phyloP scores from a whole-genome alignment of 2,329 filamentous ascomycete genomes.

The Xylariales sp. region DNA sequence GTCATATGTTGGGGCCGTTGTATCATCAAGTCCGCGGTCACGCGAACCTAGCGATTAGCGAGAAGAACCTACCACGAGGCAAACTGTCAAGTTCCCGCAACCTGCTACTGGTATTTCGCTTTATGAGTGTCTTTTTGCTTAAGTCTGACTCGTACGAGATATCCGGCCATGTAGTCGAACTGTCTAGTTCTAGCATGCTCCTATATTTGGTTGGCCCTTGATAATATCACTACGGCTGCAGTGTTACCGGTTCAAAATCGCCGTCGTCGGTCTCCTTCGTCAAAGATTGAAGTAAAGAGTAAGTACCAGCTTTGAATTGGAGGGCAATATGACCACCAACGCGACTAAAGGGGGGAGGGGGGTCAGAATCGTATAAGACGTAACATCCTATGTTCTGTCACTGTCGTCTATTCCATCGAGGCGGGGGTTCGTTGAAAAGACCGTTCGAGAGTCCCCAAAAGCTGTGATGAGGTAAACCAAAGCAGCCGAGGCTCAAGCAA shows the following conservation, averaged over 20 bases:
- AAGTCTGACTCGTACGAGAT: background rate
- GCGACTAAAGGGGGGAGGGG: background rate
- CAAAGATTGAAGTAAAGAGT: background rate
- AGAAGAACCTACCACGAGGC: background rate
- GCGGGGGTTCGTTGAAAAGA: constrained; percentile 6
- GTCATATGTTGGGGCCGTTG: too few species aligned
- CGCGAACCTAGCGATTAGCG: background rate
- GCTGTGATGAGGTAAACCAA: background rate
- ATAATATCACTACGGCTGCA: background rate
- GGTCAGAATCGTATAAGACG: background rate
- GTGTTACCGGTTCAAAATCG: background rate
- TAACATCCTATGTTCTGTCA: constrained; percentile 1
- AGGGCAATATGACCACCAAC: constrained; percentile 5
- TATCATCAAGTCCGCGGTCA: background rate
- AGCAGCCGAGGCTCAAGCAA: background rate
- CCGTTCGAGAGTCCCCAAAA: background rate
- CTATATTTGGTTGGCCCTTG: background rate
- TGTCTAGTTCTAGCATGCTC: background rate
- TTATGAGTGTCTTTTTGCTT: background rate
- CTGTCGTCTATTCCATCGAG: background rate
- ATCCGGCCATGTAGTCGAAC: background rate
- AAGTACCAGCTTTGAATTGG: background rate
- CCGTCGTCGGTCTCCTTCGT: background rate
- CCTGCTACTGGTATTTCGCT: background rate
- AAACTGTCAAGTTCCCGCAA: background rate